Evolutionary conservation across 2,329 filamentous ascomycete genomes (phyloP).

Genomic region (Fusarium brevicatenulatum): DNA sequence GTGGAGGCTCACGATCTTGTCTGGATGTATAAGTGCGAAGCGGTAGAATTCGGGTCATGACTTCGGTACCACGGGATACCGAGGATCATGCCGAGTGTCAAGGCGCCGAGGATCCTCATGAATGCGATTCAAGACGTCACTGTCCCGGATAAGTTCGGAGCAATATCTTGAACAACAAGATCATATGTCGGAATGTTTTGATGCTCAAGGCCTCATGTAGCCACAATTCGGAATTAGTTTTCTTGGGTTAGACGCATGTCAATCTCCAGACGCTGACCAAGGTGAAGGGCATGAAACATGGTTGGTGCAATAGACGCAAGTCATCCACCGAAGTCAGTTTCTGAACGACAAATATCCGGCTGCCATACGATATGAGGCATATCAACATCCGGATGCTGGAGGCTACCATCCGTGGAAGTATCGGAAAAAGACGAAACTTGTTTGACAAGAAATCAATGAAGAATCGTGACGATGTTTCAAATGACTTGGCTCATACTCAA

Average conservation of each 20-base stretch:
- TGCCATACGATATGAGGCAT: not conserved
- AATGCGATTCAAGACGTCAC: slow-evolving; percentile 34
- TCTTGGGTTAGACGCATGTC: slow-evolving; percentile 20
- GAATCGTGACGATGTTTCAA: not conserved
- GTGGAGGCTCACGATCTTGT: not conserved
- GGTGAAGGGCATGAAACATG: slow-evolving; percentile 22
- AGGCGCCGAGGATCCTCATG: slow-evolving; percentile 36
- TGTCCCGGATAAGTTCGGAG: slow-evolving; percentile 27
- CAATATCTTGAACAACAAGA: slow-evolving; percentile 8
- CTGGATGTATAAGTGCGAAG: slow-evolving; percentile 30
- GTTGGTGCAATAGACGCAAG: slow-evolving; percentile 11
- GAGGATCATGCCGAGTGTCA: slow-evolving; percentile 34
- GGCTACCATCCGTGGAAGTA: not conserved
- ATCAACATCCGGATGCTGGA: slow-evolving; percentile 10
- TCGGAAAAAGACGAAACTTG: slow-evolving; percentile 6
- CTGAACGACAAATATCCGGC: slow-evolving; percentile 6
- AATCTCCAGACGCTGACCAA: slow-evolving; percentile 34
- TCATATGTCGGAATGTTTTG: slow-evolving; percentile 19
- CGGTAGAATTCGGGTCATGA: slow-evolving; percentile 29
- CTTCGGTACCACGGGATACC: slow-evolving; percentile 36
- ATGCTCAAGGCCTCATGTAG: slow-evolving; percentile 23
- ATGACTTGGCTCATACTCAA: not conserved
- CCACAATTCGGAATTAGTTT: slow-evolving; percentile 34
- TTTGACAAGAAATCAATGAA: not conserved
- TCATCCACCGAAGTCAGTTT: slow-evolving; percentile 4